A percentile compares a stretch with the other conserved stretches of the same genome.
Evolutionary conservation across 352 stramenopile species (phyloP).

Genomic region (Pythium phragmitis): DNA sequence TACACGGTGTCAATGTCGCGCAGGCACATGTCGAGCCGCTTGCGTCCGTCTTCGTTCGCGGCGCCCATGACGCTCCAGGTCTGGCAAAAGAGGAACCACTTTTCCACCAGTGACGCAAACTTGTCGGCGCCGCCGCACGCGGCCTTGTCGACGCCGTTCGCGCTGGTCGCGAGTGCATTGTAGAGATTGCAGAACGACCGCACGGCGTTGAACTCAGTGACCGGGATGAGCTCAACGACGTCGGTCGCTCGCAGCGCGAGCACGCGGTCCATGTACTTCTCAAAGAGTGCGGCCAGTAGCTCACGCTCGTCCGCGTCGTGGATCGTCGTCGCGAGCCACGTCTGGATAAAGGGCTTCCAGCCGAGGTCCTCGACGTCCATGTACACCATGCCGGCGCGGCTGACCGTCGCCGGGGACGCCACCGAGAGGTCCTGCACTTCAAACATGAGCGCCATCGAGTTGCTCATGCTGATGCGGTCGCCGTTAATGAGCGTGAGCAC

Average conservation of each 20-base stretch:
- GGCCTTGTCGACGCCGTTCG: slow-evolving; percentile 70
- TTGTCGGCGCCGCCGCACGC: slow-evolving; percentile 67
- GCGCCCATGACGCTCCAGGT: slow-evolving; percentile 87
- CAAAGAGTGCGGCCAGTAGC: slow-evolving; percentile 62
- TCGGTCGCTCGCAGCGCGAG: slow-evolving; percentile 65
- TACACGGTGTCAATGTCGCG: slow-evolving; percentile 93
- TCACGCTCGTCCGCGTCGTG: slow-evolving; percentile 60
- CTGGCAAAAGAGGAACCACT: slow-evolving; percentile 86
- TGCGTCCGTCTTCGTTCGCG: slow-evolving; percentile 82
- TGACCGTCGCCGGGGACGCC: slow-evolving; percentile 93
- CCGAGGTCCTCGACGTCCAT: slow-evolving; percentile 94
- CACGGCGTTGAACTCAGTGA: slow-evolving; percentile 80
- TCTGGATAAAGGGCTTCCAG: slow-evolving; percentile 83
- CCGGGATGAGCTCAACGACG: slow-evolving; percentile 71
- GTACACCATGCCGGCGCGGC: slow-evolving; percentile 95
- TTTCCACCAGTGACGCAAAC: slow-evolving; percentile 66
- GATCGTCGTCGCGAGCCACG: slow-evolving; percentile 84
- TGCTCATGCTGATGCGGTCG: slow-evolving; percentile 94
- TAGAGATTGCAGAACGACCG: slow-evolving; percentile 88
- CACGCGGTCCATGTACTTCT: slow-evolving; percentile 82
- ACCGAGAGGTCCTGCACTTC: slow-evolving; percentile 94
- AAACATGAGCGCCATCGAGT: slow-evolving; percentile 98
- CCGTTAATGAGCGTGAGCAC: slow-evolving; percentile 93
- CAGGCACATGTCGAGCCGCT: slow-evolving; percentile 85
- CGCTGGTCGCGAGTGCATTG: slow-evolving; percentile 62